These are phyloP conservation scores for Penicillium paradoxum DNA, from an alignment of 495 filamentous ascomycete genomes.

Conservation along the genomic window DNA sequence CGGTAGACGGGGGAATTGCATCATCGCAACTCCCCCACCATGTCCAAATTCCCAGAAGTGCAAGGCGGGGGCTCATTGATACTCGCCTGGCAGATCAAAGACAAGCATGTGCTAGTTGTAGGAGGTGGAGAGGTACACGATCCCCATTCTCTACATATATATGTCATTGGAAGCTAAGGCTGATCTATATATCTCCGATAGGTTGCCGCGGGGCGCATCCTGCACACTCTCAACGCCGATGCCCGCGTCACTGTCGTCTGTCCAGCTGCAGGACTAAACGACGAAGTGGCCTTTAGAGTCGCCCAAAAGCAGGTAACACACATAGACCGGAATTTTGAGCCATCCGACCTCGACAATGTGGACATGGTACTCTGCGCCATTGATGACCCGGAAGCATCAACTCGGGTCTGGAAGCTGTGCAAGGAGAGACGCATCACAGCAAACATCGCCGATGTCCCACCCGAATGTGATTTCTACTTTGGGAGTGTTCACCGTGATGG, in stretches of 20 bases:
- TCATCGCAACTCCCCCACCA: slow-evolving; percentile 25
- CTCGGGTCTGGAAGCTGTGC: slow-evolving; percentile 86
- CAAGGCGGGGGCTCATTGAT: slow-evolving; percentile 90
- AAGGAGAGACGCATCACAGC: slow-evolving; percentile 77
- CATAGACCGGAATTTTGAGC: slow-evolving; percentile 74
- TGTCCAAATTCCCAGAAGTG: slow-evolving; percentile 68
- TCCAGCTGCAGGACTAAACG: slow-evolving; percentile 73
- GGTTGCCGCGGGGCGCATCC: slow-evolving; percentile 93
- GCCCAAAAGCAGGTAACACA: slow-evolving; percentile 66
- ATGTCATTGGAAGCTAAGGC: background rate
- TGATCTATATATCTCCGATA: slow-evolving; percentile 30
- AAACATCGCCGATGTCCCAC: slow-evolving; percentile 94
- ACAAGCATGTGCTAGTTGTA: slow-evolving; percentile 78
- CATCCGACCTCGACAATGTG: slow-evolving; percentile 70
- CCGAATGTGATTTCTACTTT: slow-evolving; percentile 98
- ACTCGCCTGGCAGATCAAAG: slow-evolving; percentile 86
- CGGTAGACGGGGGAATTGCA: background rate
- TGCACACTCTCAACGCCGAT: slow-evolving; percentile 90
- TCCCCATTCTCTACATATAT: slow-evolving; percentile 4
- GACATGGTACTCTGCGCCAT: slow-evolving; percentile 90
- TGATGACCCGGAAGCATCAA: slow-evolving; percentile 84
- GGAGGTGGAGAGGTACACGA: slow-evolving; percentile 82
- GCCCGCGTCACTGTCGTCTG: slow-evolving; percentile 81
- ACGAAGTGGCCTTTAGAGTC: slow-evolving; percentile 81
- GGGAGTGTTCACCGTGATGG: slow-evolving; percentile 92